These are phyloP conservation scores for Litchi chinensis DNA, from an alignment of 345 rosid genomes.

Conservation along the genomic window DNA sequence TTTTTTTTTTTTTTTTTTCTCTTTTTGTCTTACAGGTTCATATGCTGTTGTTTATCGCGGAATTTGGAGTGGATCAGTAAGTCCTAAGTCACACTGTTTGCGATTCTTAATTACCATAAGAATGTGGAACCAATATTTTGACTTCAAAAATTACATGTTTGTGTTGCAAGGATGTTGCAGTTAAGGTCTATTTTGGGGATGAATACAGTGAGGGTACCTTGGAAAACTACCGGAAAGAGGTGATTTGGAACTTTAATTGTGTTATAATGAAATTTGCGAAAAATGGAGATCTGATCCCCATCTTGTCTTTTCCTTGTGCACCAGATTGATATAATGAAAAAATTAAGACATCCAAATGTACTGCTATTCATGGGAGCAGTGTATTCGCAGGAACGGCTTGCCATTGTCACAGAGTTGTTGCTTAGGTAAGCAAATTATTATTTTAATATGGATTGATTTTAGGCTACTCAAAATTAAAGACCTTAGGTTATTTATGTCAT, in stretches of 20 bases:
- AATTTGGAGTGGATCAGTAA: slow-evolving; percentile 87
- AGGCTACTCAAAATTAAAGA: not conserved
- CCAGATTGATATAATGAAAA: slow-evolving; percentile 83
- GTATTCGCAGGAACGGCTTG: slow-evolving; percentile 67
- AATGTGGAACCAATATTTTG: not conserved
- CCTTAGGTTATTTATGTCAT: not conserved
- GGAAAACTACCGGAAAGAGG: slow-evolving; percentile 82
- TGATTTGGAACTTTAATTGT: slow-evolving; percentile 17
- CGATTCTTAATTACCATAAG: slow-evolving; percentile 5
- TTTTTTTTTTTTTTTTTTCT: slow-evolving; percentile 10
- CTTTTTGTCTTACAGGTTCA: slow-evolving; percentile 56
- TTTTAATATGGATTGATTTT: not conserved
- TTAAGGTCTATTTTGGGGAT: slow-evolving; percentile 72
- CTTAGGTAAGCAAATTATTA: slow-evolving; percentile 59
- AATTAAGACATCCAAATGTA: slow-evolving; percentile 88
- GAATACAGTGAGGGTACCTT: slow-evolving; percentile 58
- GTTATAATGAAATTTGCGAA: not conserved
- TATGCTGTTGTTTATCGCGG: slow-evolving; percentile 72
- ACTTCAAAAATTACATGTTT: slow-evolving; percentile 11
- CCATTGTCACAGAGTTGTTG: slow-evolving; percentile 79
- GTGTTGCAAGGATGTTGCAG: slow-evolving; percentile 73
- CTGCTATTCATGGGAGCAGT: slow-evolving; percentile 95
- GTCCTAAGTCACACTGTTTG: slow-evolving; percentile 18
- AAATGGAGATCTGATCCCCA: slow-evolving; percentile 1
- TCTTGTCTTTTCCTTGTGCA: not conserved